Evolutionary conservation across 1,284 basidiomycete genomes (phyloP).

Genomic region (Ceratobasidium sp.): DNA sequence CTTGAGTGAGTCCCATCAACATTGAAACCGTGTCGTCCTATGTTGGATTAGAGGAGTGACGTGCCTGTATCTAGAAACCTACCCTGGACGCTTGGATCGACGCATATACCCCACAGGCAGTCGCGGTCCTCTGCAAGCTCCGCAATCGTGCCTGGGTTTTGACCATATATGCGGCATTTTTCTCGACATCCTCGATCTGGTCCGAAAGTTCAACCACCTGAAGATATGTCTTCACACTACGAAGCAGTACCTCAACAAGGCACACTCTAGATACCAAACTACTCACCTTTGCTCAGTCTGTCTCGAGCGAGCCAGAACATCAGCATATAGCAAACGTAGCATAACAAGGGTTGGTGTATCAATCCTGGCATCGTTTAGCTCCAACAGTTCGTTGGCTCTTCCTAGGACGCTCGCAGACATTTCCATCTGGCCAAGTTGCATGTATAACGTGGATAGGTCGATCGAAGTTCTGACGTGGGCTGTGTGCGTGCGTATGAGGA

Average conservation of each 20-base stretch:
- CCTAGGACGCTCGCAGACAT: slow-evolving; percentile 67
- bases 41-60: neutral
- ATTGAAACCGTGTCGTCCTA: slow-evolving; percentile 72
- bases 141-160: slow-evolving; percentile 65
- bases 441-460: slow-evolving; percentile 77
- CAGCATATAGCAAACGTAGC: slow-evolving; percentile 70
- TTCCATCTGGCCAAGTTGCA: slow-evolving; percentile 73
- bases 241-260: neutral
- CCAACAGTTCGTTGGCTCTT: slow-evolving; percentile 52
- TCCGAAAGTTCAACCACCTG: slow-evolving; percentile 37
- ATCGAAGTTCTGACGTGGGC: slow-evolving; percentile 71
- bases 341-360: slow-evolving; percentile 51
- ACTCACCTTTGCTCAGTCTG: slow-evolving; percentile 67
- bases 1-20: slow-evolving; percentile 68
- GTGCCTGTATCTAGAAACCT: slow-evolving; percentile 40
- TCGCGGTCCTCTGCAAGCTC: slow-evolving; percentile 69
- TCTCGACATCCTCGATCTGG: slow-evolving; percentile 55
- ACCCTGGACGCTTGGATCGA: slow-evolving; percentile 73
- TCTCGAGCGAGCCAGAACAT: slow-evolving; percentile 67
- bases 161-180: slow-evolving; percentile 58
- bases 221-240: slow-evolving; percentile 34
- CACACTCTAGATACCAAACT: slow-evolving; percentile 14
- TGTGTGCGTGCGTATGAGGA: slow-evolving; percentile 48
- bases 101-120: slow-evolving; percentile 71
- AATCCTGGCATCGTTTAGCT: slow-evolving; percentile 52